Evolutionary conservation across 306 rosid species (phyloP), one percentile per base, ranked within the genome.

Genomic region (Luffa acutangula): DNA sequence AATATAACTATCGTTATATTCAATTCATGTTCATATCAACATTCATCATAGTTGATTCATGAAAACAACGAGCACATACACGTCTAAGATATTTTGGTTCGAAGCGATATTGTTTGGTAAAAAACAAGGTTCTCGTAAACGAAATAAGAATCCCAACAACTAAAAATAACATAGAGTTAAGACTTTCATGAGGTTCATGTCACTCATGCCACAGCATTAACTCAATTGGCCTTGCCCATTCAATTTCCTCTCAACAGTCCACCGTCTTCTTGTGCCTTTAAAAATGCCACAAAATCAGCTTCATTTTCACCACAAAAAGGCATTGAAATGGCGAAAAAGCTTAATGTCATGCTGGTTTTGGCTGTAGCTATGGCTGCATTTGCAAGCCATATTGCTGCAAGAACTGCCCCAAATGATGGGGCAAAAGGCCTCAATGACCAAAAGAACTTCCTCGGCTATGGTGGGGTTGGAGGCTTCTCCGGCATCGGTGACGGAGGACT

Each of bases 401-500:
- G 94, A 81, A 80, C 94, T 3, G 77, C n/a, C 20, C 74, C 84
- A 2, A 78, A 20, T 10, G 87, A 82, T 41, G 90, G 75, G 2
- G 91, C 86, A 37, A 86, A 76, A 3, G 90, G 88, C 36, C 34
- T 89, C 65, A 78, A 81, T 52, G 98, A 93, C 82, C 88, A 91
- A 67, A 93, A 93, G 91, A 93, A 91, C 85, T 56, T 93, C 74
- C 0, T 84, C 43, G 6, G 63, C 72, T 86, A 43, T 10, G 93
- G 94, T 5, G 97, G 97, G 0, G 14, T 84, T 33, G 98, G 87
- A 12, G 94, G 92, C 6, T 87, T 75, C 76, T 65, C 89, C 1
- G 97, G 97, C 20, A n/a, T 85, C 6, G 97, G 96, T 5, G 9
- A 25, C 65, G 76, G 81, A 51, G 96, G 94, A 1, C 75, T 91